These are phyloP conservation scores for Phytopythium kandeliae DNA, from an alignment of 352 stramenopile species.

Conservation along the genomic window DNA sequence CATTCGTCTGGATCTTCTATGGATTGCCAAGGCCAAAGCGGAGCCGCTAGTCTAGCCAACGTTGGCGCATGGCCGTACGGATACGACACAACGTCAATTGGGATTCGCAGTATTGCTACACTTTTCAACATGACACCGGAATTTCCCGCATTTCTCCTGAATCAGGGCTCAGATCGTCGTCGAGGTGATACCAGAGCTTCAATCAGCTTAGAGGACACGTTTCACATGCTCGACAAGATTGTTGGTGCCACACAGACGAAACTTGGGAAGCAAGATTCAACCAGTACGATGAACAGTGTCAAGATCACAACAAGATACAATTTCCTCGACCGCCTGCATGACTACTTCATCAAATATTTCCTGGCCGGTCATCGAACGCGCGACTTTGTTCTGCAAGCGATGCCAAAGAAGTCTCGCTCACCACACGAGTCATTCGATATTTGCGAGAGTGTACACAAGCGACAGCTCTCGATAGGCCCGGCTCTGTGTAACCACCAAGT, in stretches of 20 bases:
- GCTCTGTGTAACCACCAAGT: slow-evolving; percentile 20
- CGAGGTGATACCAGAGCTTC: slow-evolving; percentile 3
- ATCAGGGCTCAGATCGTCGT: slow-evolving; percentile 5
- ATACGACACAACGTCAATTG: slow-evolving; percentile 29
- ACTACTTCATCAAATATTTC: neutral
- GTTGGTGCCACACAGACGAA: neutral
- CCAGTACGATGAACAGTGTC: neutral
- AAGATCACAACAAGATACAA: neutral
- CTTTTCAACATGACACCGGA: slow-evolving; percentile 18
- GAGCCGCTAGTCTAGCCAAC: slow-evolving; percentile 1
- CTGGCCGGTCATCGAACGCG: neutral
- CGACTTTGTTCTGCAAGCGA: neutral
- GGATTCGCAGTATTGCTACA: slow-evolving; percentile 15
- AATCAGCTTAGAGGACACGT: slow-evolving; percentile 20
- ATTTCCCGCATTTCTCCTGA: slow-evolving; percentile 26
- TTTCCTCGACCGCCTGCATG: neutral
- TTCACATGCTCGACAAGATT: slow-evolving; percentile 31
- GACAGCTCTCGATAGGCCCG: neutral
- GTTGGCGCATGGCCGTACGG: slow-evolving; percentile 27
- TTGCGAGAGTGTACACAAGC: neutral
- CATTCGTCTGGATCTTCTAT: neutral
- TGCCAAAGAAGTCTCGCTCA: neutral
- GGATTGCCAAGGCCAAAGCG: neutral
- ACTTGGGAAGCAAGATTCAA: neutral
- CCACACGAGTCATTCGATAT: slow-evolving; percentile 1